Conservation (phyloP, 192 early-diverging fungal species). For the Podila epigama region DNA sequence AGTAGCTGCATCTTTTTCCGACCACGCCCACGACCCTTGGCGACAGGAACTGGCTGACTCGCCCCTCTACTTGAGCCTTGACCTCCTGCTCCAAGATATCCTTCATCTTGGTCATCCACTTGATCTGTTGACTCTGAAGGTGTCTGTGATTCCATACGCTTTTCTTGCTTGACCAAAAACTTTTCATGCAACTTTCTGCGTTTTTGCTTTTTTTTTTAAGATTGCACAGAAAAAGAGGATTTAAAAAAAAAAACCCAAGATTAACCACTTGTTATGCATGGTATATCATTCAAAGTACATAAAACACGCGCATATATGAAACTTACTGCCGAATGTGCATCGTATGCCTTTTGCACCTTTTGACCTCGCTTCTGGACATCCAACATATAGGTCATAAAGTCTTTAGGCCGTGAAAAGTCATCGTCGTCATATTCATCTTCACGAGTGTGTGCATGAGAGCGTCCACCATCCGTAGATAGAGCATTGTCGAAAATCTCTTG, state of each 20-base stretch:
- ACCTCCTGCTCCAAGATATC: slow-evolving; percentile 22
- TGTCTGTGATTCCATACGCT: slow-evolving; percentile 14
- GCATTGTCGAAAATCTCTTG: neutral
- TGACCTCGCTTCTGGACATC: slow-evolving; percentile 44
- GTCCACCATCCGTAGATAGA: neutral
- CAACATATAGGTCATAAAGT: slow-evolving; percentile 41
- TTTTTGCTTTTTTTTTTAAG: no score
- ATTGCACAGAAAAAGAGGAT: no score
- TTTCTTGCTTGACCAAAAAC: slow-evolving; percentile 38
- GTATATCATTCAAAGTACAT: neutral
- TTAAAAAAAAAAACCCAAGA: no score
- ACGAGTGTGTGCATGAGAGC: neutral
- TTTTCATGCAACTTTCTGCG: slow-evolving; percentile 48
- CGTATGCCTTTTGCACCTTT: slow-evolving; percentile 40
- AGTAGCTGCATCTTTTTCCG: slow-evolving; percentile 24
- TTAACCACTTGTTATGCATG: neutral
- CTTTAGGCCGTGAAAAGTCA: slow-evolving; percentile 34
- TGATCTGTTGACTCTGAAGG: neutral
- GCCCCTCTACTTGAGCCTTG: neutral
- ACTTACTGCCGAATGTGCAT: slow-evolving; percentile 36
- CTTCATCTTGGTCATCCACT: slow-evolving; percentile 18
- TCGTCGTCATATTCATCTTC: slow-evolving; percentile 14
- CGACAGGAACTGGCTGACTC: neutral
- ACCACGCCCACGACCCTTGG: slow-evolving; percentile 25
- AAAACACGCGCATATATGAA: neutral